Evolutionary conservation across 805 yeast species (phyloP), one percentile per base, ranked within the genome.

Genomic region (Metschnikowia aberdeeniae): DNA sequence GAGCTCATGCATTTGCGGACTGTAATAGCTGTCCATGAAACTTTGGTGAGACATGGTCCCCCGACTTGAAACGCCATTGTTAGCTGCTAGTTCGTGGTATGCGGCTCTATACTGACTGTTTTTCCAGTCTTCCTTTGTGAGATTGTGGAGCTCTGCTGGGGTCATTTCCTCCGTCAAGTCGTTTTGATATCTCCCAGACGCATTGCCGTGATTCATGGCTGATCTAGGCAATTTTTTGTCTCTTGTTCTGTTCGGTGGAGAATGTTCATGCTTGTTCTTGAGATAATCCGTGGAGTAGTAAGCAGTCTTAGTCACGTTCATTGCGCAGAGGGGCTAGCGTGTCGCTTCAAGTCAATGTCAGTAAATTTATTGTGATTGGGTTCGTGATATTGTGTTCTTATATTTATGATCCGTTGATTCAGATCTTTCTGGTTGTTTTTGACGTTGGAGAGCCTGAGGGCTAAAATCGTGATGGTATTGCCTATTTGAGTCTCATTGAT

Each of bases 301-400:
- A n/a, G 72, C 76, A 36, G 63, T 60, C n/a, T 59, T 62, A 5
- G 73, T 62, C 34, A 68, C 74, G 51, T 69, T 70, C 75, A 70
- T 69, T 45, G 26, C 36, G 29, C 12, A 34, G 9, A 28, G 12
- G 22, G 33, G 40, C 26, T 22, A 22, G 26, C 26, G 26, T 22
- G 26, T 22, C 26, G 26, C 26, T 22, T 7, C 26, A 22, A 22
- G 26, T 22, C 26, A 7, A 22, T 22, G 26, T 22, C 26, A 22
- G 8, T 3, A 7, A 22, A 3, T 22, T 22, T 22, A 22, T 22
- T 22, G 26, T 5, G 26, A 22, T 22, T 6, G 6, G 26, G 8
- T 22, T n/a, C 10, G 34, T 27, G 29, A 30, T 35, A 26, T 27
- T 14, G 17, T 36, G 14, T 14, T 14, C 26, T 14, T 17, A 2